These are phyloP conservation scores for Eucalyptus microcorys DNA, from an alignment of 345 rosid species.

Conservation along the genomic window DNA sequence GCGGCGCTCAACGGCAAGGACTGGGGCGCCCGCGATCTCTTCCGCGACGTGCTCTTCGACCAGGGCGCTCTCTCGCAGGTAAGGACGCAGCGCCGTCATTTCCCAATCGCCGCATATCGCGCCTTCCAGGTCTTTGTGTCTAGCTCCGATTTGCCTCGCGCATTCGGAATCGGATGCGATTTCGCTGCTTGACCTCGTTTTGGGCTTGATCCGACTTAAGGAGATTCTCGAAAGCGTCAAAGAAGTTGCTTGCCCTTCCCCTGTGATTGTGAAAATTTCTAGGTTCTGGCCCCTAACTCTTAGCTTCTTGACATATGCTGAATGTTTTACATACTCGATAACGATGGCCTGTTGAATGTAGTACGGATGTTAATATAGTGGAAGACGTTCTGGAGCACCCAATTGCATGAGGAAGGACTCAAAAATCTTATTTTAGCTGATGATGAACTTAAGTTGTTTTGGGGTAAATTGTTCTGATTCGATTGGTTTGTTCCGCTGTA, in stretches of 20 bases:
- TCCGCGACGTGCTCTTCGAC: constrained; percentile 62
- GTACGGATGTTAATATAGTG: neutral
- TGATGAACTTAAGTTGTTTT: neutral
- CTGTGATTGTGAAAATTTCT: neutral
- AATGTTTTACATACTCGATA: neutral
- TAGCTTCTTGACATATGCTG: neutral
- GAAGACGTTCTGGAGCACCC: neutral
- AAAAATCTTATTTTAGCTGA: neutral
- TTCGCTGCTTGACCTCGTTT: neutral
- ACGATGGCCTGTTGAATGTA: neutral
- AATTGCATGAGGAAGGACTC: neutral
- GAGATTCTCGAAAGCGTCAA: neutral
- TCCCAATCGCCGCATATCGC: neutral
- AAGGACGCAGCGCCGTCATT: neutral
- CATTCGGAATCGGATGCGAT: neutral
- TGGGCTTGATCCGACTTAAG: neutral
- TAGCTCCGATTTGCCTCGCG: neutral
- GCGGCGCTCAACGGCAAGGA: constrained; percentile 66
- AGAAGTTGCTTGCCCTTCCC: neutral
- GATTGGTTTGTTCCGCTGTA: neutral
- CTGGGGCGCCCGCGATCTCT: constrained; percentile 81
- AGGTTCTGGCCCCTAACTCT: neutral
- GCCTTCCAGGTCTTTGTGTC: neutral
- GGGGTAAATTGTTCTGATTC: neutral
- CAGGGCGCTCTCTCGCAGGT: constrained; percentile 55